These are phyloP conservation scores for Didymella glomerata DNA, from an alignment of 2,329 filamentous ascomycete genomes.

Conservation along the genomic window DNA sequence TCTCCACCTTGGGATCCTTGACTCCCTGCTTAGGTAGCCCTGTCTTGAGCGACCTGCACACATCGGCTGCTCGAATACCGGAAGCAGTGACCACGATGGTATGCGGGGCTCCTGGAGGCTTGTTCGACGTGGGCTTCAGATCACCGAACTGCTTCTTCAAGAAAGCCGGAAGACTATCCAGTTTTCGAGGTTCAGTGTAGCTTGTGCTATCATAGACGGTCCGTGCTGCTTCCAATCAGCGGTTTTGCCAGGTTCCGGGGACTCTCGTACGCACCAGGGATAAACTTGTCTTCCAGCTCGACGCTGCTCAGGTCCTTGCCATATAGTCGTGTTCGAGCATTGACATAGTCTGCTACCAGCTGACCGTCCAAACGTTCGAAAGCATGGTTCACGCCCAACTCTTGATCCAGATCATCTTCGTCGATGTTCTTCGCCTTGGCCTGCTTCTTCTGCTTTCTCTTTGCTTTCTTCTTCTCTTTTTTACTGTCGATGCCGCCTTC, in stretches of 20 bases:
- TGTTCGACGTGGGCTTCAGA: conserved; percentile 70
- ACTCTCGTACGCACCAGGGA: conserved; percentile 69
- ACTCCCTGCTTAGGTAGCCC: conserved; percentile 47
- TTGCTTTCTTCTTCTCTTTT: conserved; percentile 48
- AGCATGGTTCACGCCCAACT: conserved; percentile 73
- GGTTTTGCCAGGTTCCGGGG: not conserved
- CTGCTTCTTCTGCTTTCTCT: conserved; percentile 65
- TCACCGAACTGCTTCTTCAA: conserved; percentile 71
- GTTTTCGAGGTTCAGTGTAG: conserved; percentile 71
- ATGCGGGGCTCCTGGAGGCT: conserved; percentile 69
- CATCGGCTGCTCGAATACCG: conserved; percentile 84
- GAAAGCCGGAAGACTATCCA: conserved; percentile 80
- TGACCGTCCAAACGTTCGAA: conserved; percentile 84
- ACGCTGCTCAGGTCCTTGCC: conserved; percentile 81
- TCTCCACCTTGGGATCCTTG: conserved; percentile 80
- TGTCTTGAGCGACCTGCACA: conserved; percentile 80
- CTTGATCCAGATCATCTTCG: conserved; percentile 61
- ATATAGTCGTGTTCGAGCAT: conserved; percentile 79
- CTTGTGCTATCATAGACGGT: conserved; percentile 81
- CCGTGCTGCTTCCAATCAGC: conserved; percentile 62
- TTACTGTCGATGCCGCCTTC: conserved; percentile 46
- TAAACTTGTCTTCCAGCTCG: conserved; percentile 82
- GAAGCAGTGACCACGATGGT: conserved; percentile 88
- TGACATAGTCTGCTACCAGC: conserved; percentile 84
- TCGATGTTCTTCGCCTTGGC: conserved; percentile 69